Conservation (phyloP, 371 early-diverging fungal genomes). For the Enteropsectra breve region DNA sequence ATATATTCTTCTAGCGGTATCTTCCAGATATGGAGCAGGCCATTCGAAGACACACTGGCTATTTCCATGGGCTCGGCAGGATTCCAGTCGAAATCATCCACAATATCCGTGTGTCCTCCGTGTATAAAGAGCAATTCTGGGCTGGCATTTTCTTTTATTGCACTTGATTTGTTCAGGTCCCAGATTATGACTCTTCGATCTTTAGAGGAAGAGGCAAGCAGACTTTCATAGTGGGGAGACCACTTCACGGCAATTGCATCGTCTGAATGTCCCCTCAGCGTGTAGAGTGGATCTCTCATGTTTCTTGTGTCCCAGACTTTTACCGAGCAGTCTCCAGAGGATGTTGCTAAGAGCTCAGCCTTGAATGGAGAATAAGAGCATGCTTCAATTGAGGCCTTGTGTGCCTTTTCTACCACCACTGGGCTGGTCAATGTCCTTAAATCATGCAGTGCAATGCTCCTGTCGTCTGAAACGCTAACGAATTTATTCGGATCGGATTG, state of each 20-base stretch:
- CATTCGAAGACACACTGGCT: conserved; percentile 82
- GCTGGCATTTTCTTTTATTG: conserved; percentile 90
- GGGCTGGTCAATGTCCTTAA: conserved; percentile 62
- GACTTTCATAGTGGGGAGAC: conserved; percentile 78
- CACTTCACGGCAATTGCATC: conserved; percentile 80
- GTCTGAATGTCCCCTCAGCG: conserved; percentile 75
- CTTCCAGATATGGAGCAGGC: conserved; percentile 87
- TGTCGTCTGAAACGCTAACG: conserved; percentile 88
- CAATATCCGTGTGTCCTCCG: conserved; percentile 88
- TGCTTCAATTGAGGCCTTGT: conserved; percentile 76
- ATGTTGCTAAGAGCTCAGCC: conserved; percentile 78
- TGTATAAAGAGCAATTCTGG: conserved; percentile 93
- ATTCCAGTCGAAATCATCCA: conserved; percentile 90
- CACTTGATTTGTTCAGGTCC: conserved; percentile 74
- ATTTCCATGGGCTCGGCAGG: conserved; percentile 81
- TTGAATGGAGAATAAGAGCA: conserved; percentile 77
- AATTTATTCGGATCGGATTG: conserved; percentile 68
- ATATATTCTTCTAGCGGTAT: conserved; percentile 35
- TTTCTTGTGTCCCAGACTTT: conserved; percentile 90
- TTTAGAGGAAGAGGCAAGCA: conserved; percentile 75
- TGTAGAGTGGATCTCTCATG: conserved; percentile 68
- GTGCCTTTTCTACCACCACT: conserved; percentile 68
- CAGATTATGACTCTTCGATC: conserved; percentile 85
- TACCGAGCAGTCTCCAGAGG: conserved; percentile 80
- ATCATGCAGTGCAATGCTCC: conserved; percentile 73